Evolutionary conservation across 2,329 filamentous ascomycete species (phyloP), one percentile per base, ranked within the genome.

Genomic region (Zasmidium citrigriseum): DNA sequence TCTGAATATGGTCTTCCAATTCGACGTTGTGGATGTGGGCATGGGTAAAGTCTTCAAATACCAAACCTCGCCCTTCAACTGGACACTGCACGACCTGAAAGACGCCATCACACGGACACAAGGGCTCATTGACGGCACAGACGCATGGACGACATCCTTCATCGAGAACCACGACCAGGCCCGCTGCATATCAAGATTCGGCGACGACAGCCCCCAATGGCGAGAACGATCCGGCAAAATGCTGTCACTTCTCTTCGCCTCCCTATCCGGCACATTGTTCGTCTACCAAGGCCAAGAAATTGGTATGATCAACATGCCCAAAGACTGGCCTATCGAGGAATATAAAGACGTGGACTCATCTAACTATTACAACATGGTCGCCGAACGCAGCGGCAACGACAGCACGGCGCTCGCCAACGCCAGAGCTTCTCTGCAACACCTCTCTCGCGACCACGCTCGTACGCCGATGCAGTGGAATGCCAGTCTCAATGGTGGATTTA

Each of bases 1-100:
- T 68, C 72, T 89, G 46, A 86, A 83, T 69, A 89, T 89, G 85
- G 86, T 89, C 52, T 89, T 90, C 72, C 83, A 88, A 64, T 89
- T 89, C 68, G 86, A 89, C 55, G 76, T 84, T 20, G 77, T 83
- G 60, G 76, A 81, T 27, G 72, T 58, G 21, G 58, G 83, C 21
- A 81, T 83, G 82, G 21, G 58, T 52, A 5, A 70, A 52, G 46
- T 63, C 21, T 67, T 80, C 58, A 81, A 82, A 60, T 81, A 72
- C 86, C 46, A 78, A 74, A 75, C 48, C 76, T 84, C 4, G 75
- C 76, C 7, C 76, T 82, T 52, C 72, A 44, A 48, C 46, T 60
- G 81, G 82, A 61, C 81, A 71, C 87, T 49, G 78, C 74, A 75
- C 45, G 58, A 57, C 4, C 21, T 88, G 41, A 84, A 84, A 67